Conservation (phyloP, 345 rosid genomes). For the Noccaea caerulescens region DNA sequence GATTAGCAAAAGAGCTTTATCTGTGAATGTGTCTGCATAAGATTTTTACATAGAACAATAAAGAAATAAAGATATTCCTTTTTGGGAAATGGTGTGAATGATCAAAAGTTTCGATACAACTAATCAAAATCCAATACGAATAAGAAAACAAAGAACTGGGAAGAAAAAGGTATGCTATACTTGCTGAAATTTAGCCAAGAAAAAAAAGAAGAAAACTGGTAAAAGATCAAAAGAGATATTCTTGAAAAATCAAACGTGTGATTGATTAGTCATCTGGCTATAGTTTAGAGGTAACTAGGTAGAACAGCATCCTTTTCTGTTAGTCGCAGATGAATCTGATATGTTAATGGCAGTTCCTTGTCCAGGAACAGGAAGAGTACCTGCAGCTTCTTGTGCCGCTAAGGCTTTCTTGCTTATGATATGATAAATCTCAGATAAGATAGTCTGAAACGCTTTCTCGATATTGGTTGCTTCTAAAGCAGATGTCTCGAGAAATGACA, state of each 20-base stretch:
- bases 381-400: constrained; percentile 69
- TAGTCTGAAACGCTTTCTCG: constrained; percentile 72
- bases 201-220: neutral
- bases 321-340: constrained; percentile 54
- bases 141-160: constrained; percentile 11
- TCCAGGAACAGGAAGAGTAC: constrained; percentile 51
- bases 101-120: constrained; percentile 33
- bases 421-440: constrained; percentile 67
- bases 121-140: constrained; percentile 20
- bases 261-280: constrained; percentile 25
- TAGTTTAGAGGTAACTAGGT: constrained; percentile 38
- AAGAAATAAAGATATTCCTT: neutral
- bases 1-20: neutral
- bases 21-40: neutral
- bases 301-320: constrained; percentile 66
- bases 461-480: constrained; percentile 71
- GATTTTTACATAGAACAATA: neutral
- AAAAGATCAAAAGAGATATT: constrained; percentile 15
- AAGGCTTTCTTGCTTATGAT: constrained; percentile 75
- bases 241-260: constrained; percentile 28
- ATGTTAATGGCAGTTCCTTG: constrained; percentile 75
- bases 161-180: constrained; percentile 33
- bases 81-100: constrained; percentile 4
- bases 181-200: constrained; percentile 26
- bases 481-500: constrained; percentile 74